Evolutionary conservation across 805 yeast species (phyloP).

Genomic region (Vanderwaltozyma yarrowii): DNA sequence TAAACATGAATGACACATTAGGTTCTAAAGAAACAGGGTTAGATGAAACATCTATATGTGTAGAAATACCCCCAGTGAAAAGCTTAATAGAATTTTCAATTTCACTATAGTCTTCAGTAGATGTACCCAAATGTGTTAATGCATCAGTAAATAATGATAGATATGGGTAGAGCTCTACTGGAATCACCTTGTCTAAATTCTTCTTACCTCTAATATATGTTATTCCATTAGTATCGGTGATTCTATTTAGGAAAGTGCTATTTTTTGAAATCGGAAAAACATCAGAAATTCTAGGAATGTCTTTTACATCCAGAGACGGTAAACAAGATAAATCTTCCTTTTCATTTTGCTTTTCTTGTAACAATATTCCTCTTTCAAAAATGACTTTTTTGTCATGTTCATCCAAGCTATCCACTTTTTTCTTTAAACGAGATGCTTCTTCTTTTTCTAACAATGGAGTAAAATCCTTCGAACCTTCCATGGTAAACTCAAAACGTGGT

Average conservation of each 20-base stretch:
- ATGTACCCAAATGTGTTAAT: slow-evolving; percentile 81
- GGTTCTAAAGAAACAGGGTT: slow-evolving; percentile 44
- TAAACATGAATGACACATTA: slow-evolving; percentile 43
- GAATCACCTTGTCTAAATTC: slow-evolving; percentile 43
- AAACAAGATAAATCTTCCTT: slow-evolving; percentile 66
- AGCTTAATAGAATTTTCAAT: slow-evolving; percentile 78
- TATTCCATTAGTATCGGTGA: slow-evolving; percentile 71
- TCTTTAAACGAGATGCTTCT: slow-evolving; percentile 44
- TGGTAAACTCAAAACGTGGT: slow-evolving; percentile 60
- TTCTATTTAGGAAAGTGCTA: slow-evolving; percentile 34
- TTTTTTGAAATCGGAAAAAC: slow-evolving; percentile 27
- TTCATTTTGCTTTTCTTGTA: slow-evolving; percentile 55
- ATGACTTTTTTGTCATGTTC: slow-evolving; percentile 49
- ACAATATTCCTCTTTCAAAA: slow-evolving; percentile 45
- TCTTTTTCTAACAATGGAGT: slow-evolving; percentile 41
- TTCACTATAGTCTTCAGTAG: slow-evolving; percentile 55
- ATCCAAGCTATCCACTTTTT: slow-evolving; percentile 35
- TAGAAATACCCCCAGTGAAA: slow-evolving; percentile 73
- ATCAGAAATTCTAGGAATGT: slow-evolving; percentile 54
- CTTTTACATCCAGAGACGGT: slow-evolving; percentile 67
- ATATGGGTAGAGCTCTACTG: slow-evolving; percentile 52
- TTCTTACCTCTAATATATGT: slow-evolving; percentile 66
- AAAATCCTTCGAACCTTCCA: slow-evolving; percentile 59
- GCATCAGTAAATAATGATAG: slow-evolving; percentile 72
- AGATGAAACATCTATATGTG: slow-evolving; percentile 47